These are phyloP conservation scores for Corchorus olitorius DNA, from an alignment of 345 rosid species.

Conservation along the genomic window DNA sequence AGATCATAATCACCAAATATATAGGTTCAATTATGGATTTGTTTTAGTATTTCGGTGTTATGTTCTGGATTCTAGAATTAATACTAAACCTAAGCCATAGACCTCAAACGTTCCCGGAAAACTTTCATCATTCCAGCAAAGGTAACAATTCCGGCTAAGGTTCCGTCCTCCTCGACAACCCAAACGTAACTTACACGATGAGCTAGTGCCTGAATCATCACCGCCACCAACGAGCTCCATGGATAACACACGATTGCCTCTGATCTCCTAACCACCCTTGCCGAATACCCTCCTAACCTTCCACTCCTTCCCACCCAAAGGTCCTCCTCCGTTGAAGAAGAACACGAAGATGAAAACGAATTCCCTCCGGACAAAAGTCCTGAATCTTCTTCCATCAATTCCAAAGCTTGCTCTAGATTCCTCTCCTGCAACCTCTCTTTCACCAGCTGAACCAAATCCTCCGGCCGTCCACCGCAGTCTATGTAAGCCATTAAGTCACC, in stretches of 20 bases:
- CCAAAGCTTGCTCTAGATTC: constrained; percentile 37
- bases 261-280: constrained; percentile 37
- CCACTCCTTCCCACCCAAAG: constrained; percentile 32
- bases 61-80: not conserved
- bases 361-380: constrained; percentile 22
- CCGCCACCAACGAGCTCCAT: constrained; percentile 62
- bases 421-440: constrained; percentile 48
- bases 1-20: not conserved
- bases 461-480: constrained; percentile 49
- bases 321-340: constrained; percentile 55
- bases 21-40: not conserved
- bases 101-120: constrained; percentile 45
- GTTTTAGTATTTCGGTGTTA: not conserved
- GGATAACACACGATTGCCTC: constrained; percentile 53
- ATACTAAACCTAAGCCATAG: constrained; percentile 2
- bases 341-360: constrained; percentile 24
- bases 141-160: constrained; percentile 53
- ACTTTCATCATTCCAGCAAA: constrained; percentile 51
- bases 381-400: constrained; percentile 49
- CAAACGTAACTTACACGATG: constrained; percentile 54
- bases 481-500: constrained; percentile 64
- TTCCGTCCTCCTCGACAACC: constrained; percentile 57
- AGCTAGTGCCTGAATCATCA: constrained; percentile 67
- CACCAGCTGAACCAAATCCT: constrained; percentile 44
- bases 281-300: constrained; percentile 29